Conservation (phyloP, 1,284 basidiomycete species). For the Gymnopus androsaceus region DNA sequence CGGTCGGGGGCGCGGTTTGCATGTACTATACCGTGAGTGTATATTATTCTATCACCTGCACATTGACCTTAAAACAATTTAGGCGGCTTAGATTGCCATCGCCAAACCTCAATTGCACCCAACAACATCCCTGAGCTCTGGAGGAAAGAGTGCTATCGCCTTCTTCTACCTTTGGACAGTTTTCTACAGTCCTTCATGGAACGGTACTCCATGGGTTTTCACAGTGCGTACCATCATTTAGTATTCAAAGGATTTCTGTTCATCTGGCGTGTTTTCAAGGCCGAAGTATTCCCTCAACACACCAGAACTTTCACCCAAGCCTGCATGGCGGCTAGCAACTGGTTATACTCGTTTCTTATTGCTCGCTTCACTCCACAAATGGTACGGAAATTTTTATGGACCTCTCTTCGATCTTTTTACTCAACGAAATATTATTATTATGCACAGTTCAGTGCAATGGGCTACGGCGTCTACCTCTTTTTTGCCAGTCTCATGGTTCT, state of each 20-base stretch:
- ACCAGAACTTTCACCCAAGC: constrained; percentile 37
- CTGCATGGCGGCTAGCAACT: constrained; percentile 36
- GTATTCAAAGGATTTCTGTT: constrained; percentile 34
- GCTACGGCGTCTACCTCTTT: constrained; percentile 39
- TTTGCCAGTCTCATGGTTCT: constrained; percentile 37
- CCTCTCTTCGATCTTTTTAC: too few species aligned
- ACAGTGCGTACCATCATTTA: too few species aligned
- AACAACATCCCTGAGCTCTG: constrained; percentile 23
- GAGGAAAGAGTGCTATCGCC: constrained; percentile 33
- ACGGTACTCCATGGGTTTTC: constrained; percentile 22
- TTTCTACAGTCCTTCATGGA: constrained; percentile 39
- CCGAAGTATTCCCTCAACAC: constrained; percentile 39
- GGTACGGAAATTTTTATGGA: too few species aligned
- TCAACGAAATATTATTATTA: too few species aligned
- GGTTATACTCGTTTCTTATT: constrained; percentile 35
- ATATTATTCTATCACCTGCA: too few species aligned
- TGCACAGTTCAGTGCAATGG: too few species aligned
- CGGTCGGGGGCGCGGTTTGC: constrained; percentile 38
- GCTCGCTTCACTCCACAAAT: constrained; percentile 38
- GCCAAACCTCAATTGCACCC: constrained; percentile 29
- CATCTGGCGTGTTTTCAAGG: too few species aligned
- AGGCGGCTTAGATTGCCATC: constrained; percentile 37
- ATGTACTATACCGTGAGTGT: constrained; percentile 47
- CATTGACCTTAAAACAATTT: too few species aligned
- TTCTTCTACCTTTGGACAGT: constrained; percentile 41